phyloP scores from a whole-genome alignment of 169 alveolate species.

The Plasmodium reichenowi region DNA sequence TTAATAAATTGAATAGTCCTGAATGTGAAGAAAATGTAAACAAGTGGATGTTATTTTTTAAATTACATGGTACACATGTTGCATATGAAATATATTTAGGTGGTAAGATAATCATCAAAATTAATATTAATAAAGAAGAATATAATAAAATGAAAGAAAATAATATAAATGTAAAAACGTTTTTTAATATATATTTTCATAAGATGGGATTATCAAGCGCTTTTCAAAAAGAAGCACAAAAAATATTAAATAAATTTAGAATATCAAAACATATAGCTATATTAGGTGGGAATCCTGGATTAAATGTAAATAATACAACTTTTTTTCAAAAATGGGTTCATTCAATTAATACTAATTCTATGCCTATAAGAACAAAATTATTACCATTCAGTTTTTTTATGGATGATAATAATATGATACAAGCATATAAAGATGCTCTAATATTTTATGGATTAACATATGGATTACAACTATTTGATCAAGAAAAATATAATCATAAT shows the following conservation, averaged over 20 bases:
- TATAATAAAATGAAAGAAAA: constrained; percentile 79
- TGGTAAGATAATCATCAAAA: constrained; percentile 88
- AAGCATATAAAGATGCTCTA: constrained; percentile 75
- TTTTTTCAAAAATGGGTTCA: constrained; percentile 82
- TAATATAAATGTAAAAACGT: constrained; percentile 81
- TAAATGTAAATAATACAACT: constrained; percentile 79
- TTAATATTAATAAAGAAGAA: constrained; percentile 84
- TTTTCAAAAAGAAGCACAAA: constrained; percentile 5
- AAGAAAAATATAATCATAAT: constrained; percentile 53
- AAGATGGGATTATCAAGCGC: constrained; percentile 61
- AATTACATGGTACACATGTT: constrained; percentile 88
- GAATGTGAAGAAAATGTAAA: constrained; percentile 81
- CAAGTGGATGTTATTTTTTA: constrained; percentile 88
- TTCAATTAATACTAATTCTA: constrained; percentile 81
- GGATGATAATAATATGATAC: constrained; percentile 75
- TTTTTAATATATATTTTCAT: constrained; percentile 79
- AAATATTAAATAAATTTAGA: constrained; percentile 29
- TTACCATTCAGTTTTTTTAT: constrained; percentile 78
- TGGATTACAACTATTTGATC: constrained; percentile 54
- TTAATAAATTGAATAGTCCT: constrained; percentile 73
- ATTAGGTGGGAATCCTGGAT: constrained; percentile 86
- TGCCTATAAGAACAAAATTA: constrained; percentile 86
- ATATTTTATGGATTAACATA: constrained; percentile 71
- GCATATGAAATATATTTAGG: constrained; percentile 88
- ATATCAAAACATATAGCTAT: constrained; percentile 75